Evolutionary conservation across 2,329 filamentous ascomycete species (phyloP).

Genomic region (Phialemoniopsis sp.): DNA sequence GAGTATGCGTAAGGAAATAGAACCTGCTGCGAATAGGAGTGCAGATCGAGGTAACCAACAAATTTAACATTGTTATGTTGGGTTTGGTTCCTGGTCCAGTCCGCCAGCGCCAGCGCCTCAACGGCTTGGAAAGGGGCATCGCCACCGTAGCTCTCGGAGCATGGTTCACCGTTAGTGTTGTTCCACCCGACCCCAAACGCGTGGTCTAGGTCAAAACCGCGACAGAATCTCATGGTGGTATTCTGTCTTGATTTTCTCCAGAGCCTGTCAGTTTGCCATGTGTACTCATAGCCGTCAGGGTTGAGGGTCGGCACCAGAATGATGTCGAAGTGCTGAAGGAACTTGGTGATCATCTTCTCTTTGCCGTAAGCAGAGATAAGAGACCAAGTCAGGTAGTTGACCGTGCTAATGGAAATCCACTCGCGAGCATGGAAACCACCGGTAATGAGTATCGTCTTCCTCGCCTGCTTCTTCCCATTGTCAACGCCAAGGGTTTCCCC

Average conservation of each 20-base stretch:
- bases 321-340: constrained; percentile 82
- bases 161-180: constrained; percentile 69
- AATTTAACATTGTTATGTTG: constrained; percentile 68
- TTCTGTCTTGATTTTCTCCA: constrained; percentile 94
- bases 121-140: constrained; percentile 77
- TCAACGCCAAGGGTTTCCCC: constrained; percentile 38
- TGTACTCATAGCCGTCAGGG: constrained; percentile 91
- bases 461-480: constrained; percentile 16
- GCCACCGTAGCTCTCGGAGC: constrained; percentile 86
- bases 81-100: constrained; percentile 81
- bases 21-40: constrained; percentile 93
- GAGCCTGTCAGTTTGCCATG: constrained; percentile 84
- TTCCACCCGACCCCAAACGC: constrained; percentile 86
- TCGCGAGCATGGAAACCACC: constrained; percentile 91
- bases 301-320: constrained; percentile 87
- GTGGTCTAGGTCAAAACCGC: constrained; percentile 84
- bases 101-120: constrained; percentile 70
- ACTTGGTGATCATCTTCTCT: constrained; percentile 63
- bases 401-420: constrained; percentile 92
- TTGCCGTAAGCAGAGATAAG: constrained; percentile 82
- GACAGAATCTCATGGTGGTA: constrained; percentile 78
- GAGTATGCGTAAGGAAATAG: constrained; percentile 89
- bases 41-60: constrained; percentile 82
- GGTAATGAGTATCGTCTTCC: constrained; percentile 46
- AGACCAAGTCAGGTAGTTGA: constrained; percentile 86